These are phyloP conservation scores for Colletotrichum agaves DNA, from an alignment of 2,329 filamentous ascomycete genomes.

Conservation along the genomic window DNA sequence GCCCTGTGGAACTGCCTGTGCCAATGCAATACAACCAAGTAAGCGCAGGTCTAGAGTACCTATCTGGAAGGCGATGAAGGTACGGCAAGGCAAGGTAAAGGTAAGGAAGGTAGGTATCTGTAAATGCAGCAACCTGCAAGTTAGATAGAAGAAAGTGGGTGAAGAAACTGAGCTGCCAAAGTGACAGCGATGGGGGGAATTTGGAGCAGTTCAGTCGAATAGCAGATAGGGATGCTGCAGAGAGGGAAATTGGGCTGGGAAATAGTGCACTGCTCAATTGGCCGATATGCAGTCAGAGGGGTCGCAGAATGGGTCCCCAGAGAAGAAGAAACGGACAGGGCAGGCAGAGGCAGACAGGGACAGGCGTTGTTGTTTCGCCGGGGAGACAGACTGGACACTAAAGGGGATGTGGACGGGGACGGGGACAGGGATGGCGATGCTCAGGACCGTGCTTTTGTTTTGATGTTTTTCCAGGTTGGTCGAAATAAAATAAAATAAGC, in stretches of 20 bases:
- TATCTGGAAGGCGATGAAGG: too few species aligned
- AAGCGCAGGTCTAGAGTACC: background rate
- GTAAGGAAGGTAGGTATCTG: background rate
- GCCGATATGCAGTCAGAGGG: constrained; percentile 33
- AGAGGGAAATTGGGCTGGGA: constrained; percentile 33
- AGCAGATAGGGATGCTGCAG: constrained; percentile 14
- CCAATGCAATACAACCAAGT: background rate
- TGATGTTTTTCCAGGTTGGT: background rate
- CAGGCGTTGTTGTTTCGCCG: background rate
- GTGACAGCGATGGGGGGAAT: too few species aligned
- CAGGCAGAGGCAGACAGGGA: background rate
- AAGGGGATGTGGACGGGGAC: too few species aligned
- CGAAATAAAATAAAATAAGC: too few species aligned
- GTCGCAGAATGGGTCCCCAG: background rate
- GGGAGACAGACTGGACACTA: background rate
- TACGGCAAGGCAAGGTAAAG: background rate
- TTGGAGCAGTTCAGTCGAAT: background rate
- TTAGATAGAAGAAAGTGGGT: background rate
- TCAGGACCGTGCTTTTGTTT: constrained; percentile 2
- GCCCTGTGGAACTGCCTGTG: background rate
- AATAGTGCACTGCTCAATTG: constrained; percentile 24
- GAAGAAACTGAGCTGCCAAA: too few species aligned
- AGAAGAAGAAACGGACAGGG: constrained; percentile 23
- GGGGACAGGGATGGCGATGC: too few species aligned
- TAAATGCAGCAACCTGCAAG: background rate